A percentile compares a stretch with the other conserved stretches of the same genome.
These are phyloP conservation scores for Colletotrichum liaoningense DNA, from an alignment of 2,329 filamentous ascomycete genomes.

Conservation along the genomic window DNA sequence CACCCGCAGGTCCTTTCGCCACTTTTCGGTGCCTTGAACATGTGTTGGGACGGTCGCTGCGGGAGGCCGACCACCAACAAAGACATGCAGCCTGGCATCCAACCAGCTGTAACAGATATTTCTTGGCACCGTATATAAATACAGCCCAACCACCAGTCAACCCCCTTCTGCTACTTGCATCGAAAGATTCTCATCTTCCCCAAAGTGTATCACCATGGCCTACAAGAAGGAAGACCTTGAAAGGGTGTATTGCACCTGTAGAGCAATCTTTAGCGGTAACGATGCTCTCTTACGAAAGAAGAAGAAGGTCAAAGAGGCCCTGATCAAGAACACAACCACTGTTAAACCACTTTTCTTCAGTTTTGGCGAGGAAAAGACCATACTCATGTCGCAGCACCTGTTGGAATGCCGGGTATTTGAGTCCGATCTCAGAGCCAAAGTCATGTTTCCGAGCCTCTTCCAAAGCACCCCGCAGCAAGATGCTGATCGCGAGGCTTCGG, in stretches of 20 bases:
- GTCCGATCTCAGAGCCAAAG: constrained; percentile 46
- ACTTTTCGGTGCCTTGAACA: background rate
- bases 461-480: constrained; percentile 40
- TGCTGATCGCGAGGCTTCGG: constrained; percentile 43
- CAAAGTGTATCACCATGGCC: background rate
- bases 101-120: background rate
- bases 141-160: background rate
- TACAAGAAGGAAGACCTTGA: constrained; percentile 5
- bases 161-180: background rate
- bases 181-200: background rate
- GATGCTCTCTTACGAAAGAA: constrained; percentile 39
- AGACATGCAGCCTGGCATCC: background rate
- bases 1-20: background rate
- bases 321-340: constrained; percentile 29
- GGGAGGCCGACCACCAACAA: background rate
- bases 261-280: constrained; percentile 42
- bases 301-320: constrained; percentile 41
- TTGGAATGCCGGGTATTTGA: constrained; percentile 44
- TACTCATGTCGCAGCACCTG: constrained; percentile 39
- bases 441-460: constrained; percentile 48
- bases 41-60: background rate
- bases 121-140: background rate
- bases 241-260: constrained; percentile 43
- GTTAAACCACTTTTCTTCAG: constrained; percentile 35
- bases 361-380: constrained; percentile 36